These are phyloP conservation scores for Voacanga thouarsii DNA, from an alignment of 257 asterid genomes.

Conservation along the genomic window DNA sequence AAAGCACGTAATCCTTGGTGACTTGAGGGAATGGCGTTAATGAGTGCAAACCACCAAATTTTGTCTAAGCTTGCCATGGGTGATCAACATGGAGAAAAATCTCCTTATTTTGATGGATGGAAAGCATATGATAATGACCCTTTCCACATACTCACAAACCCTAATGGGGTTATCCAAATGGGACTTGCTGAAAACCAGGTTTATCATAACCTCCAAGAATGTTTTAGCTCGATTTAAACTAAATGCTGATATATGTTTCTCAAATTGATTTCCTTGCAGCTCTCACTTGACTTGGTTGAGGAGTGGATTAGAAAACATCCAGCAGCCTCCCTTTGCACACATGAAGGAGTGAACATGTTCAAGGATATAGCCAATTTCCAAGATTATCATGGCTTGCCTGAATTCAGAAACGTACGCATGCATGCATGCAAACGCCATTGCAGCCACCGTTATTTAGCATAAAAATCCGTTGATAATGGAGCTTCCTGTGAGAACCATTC, in stretches of 20 bases:
- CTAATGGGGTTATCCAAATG: slow-evolving; percentile 82
- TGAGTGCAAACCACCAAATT: slow-evolving; percentile 22
- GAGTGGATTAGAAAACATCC: slow-evolving; percentile 69
- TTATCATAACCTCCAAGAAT: background rate
- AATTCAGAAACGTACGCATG: slow-evolving; percentile 50
- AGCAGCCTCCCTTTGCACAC: slow-evolving; percentile 60
- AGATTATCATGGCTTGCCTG: slow-evolving; percentile 80
- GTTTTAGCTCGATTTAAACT: background rate
- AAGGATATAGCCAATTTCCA: slow-evolving; percentile 57
- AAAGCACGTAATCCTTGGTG: no score
- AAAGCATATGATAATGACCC: slow-evolving; percentile 81
- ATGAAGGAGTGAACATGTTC: slow-evolving; percentile 55
- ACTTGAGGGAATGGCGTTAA: slow-evolving; percentile 30
- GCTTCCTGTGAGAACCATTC: no score
- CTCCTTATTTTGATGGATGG: slow-evolving; percentile 90
- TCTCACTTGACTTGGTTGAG: slow-evolving; percentile 46
- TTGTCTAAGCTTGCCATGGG: slow-evolving; percentile 54
- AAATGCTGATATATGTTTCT: background rate
- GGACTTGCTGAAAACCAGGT: slow-evolving; percentile 95
- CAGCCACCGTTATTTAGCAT: no score
- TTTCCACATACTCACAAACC: slow-evolving; percentile 57
- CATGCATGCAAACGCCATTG: no score
- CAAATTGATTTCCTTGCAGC: slow-evolving; percentile 35
- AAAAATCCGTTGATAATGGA: no score
- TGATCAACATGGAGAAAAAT: slow-evolving; percentile 76